These are phyloP conservation scores for Tuber aestivum DNA, from an alignment of 495 filamentous ascomycete genomes.

Conservation along the genomic window DNA sequence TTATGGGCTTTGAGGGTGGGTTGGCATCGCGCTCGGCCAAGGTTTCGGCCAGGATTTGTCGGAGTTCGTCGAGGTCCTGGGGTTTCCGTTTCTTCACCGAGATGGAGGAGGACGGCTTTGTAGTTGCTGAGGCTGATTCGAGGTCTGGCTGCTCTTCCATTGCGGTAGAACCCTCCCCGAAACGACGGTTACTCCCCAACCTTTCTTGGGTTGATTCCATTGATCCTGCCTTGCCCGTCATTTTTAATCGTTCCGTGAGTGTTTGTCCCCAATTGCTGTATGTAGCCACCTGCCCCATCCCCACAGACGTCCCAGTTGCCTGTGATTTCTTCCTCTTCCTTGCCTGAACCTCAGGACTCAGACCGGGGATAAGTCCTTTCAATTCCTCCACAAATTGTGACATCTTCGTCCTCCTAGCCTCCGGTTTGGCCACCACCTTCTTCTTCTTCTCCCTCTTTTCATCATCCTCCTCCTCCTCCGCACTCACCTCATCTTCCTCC, in stretches of 20 bases:
- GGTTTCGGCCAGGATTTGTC: conserved; percentile 5
- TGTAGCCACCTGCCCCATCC: neutral
- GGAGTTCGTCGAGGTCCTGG: conserved; percentile 5
- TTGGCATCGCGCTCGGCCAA: conserved; percentile 15
- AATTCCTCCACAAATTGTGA: neutral
- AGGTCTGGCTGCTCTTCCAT: neutral
- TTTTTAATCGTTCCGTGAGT: neutral
- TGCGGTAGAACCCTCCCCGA: neutral
- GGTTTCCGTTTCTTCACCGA: conserved; percentile 25
- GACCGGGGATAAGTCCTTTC: neutral
- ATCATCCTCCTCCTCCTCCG: neutral
- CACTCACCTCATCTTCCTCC: neutral
- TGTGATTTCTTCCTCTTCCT: conserved; percentile 25
- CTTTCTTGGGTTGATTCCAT: neutral
- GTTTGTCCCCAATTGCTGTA: neutral
- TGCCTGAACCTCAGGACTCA: neutral
- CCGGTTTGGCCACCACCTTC: neutral
- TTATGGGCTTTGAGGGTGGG: conserved; percentile 25
- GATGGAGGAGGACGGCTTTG: neutral
- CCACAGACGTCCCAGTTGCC: neutral
- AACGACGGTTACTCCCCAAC: neutral
- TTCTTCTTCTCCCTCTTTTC: neutral
- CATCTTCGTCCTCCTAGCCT: neutral
- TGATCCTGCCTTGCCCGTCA: neutral
- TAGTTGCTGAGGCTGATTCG: neutral